Base-by-base conservation (phyloP, 2,329 filamentous ascomycete species). In the Hirsutella rhossiliensis region DNA sequence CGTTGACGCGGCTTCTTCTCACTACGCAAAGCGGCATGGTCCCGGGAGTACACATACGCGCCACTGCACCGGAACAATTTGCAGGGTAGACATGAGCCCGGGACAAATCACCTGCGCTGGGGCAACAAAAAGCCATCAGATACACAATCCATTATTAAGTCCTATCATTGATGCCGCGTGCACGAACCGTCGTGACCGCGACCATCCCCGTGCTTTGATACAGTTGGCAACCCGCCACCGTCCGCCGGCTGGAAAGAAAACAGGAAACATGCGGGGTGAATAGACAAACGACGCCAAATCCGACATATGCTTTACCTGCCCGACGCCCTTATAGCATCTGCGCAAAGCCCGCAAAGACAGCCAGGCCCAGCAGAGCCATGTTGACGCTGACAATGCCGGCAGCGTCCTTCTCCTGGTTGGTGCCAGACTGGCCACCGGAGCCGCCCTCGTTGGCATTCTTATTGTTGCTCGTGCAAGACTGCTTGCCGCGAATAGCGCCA, bases 401-500 rank as follows among this genome's bases (percentile, higher is more conserved):
- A 43, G 69, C 72, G 43, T 62, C 62, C 48, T 63, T 34, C 23
- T 47, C 40, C 32, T 63, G 54, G 43, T 62, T 53, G 39, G 59
- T 48, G 39, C 51, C 50, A 45, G 50, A 51, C 45, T 45, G 44
- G 45, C 46, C 54, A 43, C 55, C 51, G 23, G 50, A 48, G 43
- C 60, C 56, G 43, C 58, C 71, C 50, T 69, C 58, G 64, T 77
- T 76, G 59, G 75, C 75, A 38, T 68, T 56, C 41, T 62, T 61
- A 57, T 73, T 71, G 59, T 75, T 66, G 56, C 66, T 66, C 27
- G 62, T 62, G 69, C 76, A 80, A 29, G 54, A 62, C 50, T 60
- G 61, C 46, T 54, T 49, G 51, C 75, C 76, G 44, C 62, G 54
- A 38, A 66, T 60, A 42, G 67, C 61, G 43, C 61, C 64, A 43